A percentile compares a stretch with the other conserved stretches of the same genome.
Evolutionary conservation across 495 filamentous ascomycete species (phyloP).

Genomic region (Aspergillus hancockii): DNA sequence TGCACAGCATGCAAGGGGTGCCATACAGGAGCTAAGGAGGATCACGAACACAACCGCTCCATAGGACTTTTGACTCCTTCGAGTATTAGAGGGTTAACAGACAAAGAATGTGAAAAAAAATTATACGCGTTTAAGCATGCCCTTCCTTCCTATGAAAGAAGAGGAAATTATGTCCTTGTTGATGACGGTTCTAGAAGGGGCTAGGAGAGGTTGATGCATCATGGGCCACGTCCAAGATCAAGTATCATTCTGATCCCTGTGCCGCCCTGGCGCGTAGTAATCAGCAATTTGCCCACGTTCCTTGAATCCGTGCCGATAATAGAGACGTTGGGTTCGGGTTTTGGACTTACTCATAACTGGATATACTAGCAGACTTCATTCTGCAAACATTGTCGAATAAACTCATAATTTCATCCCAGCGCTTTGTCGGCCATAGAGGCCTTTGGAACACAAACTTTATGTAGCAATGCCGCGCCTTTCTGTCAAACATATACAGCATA

Average conservation of each 20-base stretch:
- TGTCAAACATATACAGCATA: slow-evolving; percentile 58
- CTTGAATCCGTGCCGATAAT: slow-evolving; percentile 51
- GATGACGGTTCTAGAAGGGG: slow-evolving; percentile 1
- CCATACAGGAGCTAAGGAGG: slow-evolving; percentile 26
- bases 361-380: slow-evolving; percentile 56
- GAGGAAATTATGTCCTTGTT: slow-evolving; percentile 3
- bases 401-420: slow-evolving; percentile 49
- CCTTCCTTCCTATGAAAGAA: neutral
- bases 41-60: neutral
- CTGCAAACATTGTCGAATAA: slow-evolving; percentile 46
- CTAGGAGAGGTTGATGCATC: slow-evolving; percentile 16
- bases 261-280: slow-evolving; percentile 60
- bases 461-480: slow-evolving; percentile 52
- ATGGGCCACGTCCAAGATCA: slow-evolving; percentile 36
- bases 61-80: neutral
- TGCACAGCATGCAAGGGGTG: slow-evolving; percentile 42
- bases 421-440: slow-evolving; percentile 53
- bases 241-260: slow-evolving; percentile 58
- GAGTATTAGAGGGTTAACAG: neutral
- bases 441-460: slow-evolving; percentile 60
- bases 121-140: neutral
- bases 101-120: neutral
- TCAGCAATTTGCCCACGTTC: slow-evolving; percentile 52
- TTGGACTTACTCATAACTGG: slow-evolving; percentile 61
- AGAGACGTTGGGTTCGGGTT: slow-evolving; percentile 50